Conservation (phyloP, 176 grass and related monocot species). For the barley (Hordeum vulgare) region MorexV3_pseudomolecules_assembly NC_058524.1:551738192-551738691, state of each 20-base stretch:
- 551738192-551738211: neutral
- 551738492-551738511: slow-evolving; percentile 96
- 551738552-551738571: slow-evolving; percentile 99
- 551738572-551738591: slow-evolving; percentile 95
- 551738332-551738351: neutral
- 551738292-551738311: neutral
- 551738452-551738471: slow-evolving; percentile 58
- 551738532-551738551: slow-evolving; percentile 99
- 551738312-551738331: neutral
- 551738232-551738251: neutral
- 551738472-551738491: slow-evolving; percentile 51
- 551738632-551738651: slow-evolving; percentile 36
- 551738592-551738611: slow-evolving; percentile 61
- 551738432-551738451: slow-evolving; percentile 23
- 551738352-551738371: slow-evolving; percentile 1
- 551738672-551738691: slow-evolving; percentile 27
- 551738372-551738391: slow-evolving; percentile 14
- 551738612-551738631: slow-evolving; percentile 28
- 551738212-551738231: neutral
- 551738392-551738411: neutral
- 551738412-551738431: slow-evolving; percentile 19
- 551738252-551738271: neutral
- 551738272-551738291: neutral
- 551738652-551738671: slow-evolving; percentile 20
- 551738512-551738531: slow-evolving; percentile 74